Base-by-base conservation (phyloP, 2,329 filamentous ascomycete species). In the Penicillium sumatraense region DNA sequence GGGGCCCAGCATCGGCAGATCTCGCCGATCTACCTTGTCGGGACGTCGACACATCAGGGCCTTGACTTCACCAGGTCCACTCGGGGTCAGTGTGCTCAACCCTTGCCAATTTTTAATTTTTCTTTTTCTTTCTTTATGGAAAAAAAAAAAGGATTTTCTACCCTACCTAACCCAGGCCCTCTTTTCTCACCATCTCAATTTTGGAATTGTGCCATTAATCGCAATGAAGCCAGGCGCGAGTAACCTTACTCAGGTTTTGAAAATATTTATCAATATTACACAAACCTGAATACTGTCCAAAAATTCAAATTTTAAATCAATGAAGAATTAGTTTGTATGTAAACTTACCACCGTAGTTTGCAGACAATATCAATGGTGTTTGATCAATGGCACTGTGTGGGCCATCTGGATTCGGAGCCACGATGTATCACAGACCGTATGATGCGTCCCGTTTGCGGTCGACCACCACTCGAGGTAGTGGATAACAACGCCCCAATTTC, bases 341-440 rank as follows among this genome's bases (percentile, higher is more conserved):
- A n/a, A n/a, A n/a, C n/a, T n/a, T n/a, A n/a, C n/a, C n/a, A n/a
- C n/a, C n/a, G n/a, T n/a, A n/a, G n/a, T n/a, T n/a, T n/a, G n/a
- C 7, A 35, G 33, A 36, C 33, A 36, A 36, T 36, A 9, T 14
- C 14, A 5, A 18, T 18, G 13, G 6, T 29, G 27, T 29, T 6
- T 6, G 27, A 29, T 36, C 9, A 36, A 36, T 35, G 33, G 14
- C 7, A 21, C 16, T 31, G 29, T 40, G 36, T 40, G 36, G 36
- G 36, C 36, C 18, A 35, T 6, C 31, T 35, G 31, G 31, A 35
- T 35, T 35, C 31, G 31, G 31, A 35, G 8, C 38, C 36, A 41
- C 29, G 31, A 53, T 53, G 51, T 53, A 53, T 53, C 51, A 49
- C 36, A 53, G 13, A 49, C 46, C 53, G 41, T 54, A 54, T 50